Base-by-base conservation (phyloP, 176 grass and related monocot genomes). In the Carex littledalei region DNA sequence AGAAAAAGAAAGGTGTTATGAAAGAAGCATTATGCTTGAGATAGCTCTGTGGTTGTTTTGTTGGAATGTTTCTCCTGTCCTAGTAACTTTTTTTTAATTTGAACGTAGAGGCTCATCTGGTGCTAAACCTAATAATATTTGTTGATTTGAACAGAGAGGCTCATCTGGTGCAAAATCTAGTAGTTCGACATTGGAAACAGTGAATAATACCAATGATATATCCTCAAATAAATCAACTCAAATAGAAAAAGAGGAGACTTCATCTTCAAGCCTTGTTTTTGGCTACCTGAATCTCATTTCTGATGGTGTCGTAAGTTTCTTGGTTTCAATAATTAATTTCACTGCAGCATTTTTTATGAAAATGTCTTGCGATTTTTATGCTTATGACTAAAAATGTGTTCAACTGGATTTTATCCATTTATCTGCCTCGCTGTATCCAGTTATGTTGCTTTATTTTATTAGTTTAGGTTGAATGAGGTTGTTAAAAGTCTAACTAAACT, bases 251-350 rank as follows among this genome's bases (percentile, higher is more conserved):
- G 85, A 62, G 62, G 83, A 87, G 21, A 54, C 68, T 77, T 86
- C 87, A 73, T 89, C 84, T 37, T 95, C 96, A 31, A 99, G 79
- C 61, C 70, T 99, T 68, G 96, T 99, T 84, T 99, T 99, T 84
- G 96, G 96, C 66, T 99, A 99, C 90, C 88, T 99, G 81, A 99
- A 99, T 78, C 96, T 99, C 86, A 94, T 99, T 64, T 99, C 96
- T 72, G 96, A 99, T 80, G 96, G 96, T 75, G 93, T 99, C 43
- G 96, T 99, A 90, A 99, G 96, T 99, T 88, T 82, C 15, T 85
- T 56, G 68, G 56, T 61, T 83, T 80, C 71, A 79, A 84, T 78
- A 82, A 58, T 55, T 56, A 56, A 50, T 75, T 76, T 86, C 69
- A 29, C 15, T 84, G 65, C 45, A 15, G 61, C 50, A 6, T 45